Conservation (phyloP, 2,329 filamentous ascomycete genomes). For the Didymella glomerata region DNA sequence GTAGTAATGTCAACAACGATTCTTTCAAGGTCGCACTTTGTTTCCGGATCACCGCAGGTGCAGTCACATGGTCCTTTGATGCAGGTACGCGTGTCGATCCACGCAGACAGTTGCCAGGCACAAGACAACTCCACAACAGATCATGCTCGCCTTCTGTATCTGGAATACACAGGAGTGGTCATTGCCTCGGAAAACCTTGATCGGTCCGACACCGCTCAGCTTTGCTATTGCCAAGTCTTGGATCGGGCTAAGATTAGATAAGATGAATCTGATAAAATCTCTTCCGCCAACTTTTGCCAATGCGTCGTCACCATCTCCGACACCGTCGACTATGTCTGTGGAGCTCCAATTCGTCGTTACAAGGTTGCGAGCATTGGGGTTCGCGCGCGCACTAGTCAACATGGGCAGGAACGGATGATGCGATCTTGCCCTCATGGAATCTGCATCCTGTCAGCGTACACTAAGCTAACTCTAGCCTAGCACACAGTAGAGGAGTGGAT, state of each 20-base stretch:
- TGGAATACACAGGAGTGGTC: background rate
- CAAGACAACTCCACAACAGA: no score
- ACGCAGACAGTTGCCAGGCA: background rate
- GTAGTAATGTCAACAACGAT: background rate
- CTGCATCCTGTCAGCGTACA: background rate
- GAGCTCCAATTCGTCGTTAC: background rate
- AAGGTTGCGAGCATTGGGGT: background rate
- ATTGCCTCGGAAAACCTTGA: conserved; percentile 7
- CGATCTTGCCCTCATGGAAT: background rate
- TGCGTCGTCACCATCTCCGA: conserved; percentile 3
- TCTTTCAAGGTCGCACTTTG: background rate
- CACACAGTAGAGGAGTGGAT: background rate
- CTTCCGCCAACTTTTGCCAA: background rate
- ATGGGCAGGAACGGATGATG: background rate
- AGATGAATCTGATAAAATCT: conserved; percentile 21
- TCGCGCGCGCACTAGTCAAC: background rate
- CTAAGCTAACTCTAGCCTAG: conserved; percentile 3
- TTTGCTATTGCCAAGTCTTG: conserved; percentile 8
- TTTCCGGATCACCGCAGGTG: background rate
- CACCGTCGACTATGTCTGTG: background rate
- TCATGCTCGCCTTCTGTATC: background rate
- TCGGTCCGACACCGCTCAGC: conserved; percentile 15
- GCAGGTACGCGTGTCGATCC: no score
- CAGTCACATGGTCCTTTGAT: no score
- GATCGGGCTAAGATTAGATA: conserved; percentile 12